Percentiles rank a stretch among this genome's conserved stretches.
Conservation (phyloP, 169 alveolate genomes). For the Babesia divergens region DNA sequence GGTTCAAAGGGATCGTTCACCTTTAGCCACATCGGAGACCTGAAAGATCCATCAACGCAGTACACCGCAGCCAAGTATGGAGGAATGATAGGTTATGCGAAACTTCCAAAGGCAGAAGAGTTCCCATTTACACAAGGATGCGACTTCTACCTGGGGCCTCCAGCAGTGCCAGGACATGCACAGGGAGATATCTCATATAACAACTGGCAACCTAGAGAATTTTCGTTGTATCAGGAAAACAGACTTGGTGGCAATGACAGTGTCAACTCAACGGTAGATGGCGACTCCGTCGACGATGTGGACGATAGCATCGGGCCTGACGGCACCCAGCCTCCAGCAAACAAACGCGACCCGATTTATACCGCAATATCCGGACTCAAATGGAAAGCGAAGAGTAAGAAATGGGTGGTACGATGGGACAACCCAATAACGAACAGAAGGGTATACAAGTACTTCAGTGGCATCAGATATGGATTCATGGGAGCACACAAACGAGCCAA, state of each 20-base stretch:
- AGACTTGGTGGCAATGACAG: slow-evolving; percentile 6
- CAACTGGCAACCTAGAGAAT: slow-evolving; percentile 13
- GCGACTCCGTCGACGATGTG: slow-evolving; percentile 32
- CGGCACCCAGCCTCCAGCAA: slow-evolving; percentile 63
- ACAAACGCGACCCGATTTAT: slow-evolving; percentile 65
- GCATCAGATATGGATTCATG: slow-evolving; percentile 61
- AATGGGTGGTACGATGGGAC: slow-evolving; percentile 70
- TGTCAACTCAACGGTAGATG: slow-evolving; percentile 44
- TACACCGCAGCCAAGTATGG: slow-evolving; percentile 17
- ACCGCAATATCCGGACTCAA: slow-evolving; percentile 63
- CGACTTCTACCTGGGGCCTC: slow-evolving; percentile 24
- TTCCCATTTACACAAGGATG: neutral
- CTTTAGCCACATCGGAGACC: slow-evolving; percentile 6
- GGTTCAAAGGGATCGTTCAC: slow-evolving; percentile 22
- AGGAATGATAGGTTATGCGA: neutral
- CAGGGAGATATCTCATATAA: neutral
- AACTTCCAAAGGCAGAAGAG: slow-evolving; percentile 1
- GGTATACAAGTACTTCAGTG: slow-evolving; percentile 65
- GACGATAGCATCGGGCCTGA: slow-evolving; percentile 42
- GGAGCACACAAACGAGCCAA: slow-evolving; percentile 69
- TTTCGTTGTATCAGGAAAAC: neutral
- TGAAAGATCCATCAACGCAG: slow-evolving; percentile 1
- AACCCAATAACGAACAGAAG: slow-evolving; percentile 66
- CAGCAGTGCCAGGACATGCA: neutral
- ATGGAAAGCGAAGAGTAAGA: slow-evolving; percentile 68